Evolutionary conservation across 805 yeast genomes (phyloP).

Genomic region (Candida maesae): DNA sequence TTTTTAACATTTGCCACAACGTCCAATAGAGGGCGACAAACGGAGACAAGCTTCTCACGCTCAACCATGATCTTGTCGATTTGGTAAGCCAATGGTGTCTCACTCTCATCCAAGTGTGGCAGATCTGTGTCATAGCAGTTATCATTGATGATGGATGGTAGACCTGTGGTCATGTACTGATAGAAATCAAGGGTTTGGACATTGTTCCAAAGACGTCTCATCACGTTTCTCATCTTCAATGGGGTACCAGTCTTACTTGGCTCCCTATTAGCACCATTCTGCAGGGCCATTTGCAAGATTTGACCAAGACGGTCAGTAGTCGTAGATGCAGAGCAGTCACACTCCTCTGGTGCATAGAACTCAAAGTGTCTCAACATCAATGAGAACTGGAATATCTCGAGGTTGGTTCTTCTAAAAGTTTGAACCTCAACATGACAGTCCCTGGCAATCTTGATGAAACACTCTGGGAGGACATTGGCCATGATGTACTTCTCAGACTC

Average conservation of each 20-base stretch:
- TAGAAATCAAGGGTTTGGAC: slow-evolving; percentile 20
- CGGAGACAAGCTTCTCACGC: slow-evolving; percentile 12
- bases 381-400: slow-evolving; percentile 21
- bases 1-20: slow-evolving; percentile 18
- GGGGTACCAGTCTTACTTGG: slow-evolving; percentile 17
- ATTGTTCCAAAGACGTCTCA: slow-evolving; percentile 26
- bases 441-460: slow-evolving; percentile 8
- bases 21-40: slow-evolving; percentile 18
- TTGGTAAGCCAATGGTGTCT: slow-evolving; percentile 18
- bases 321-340: slow-evolving; percentile 22
- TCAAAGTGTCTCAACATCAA: slow-evolving; percentile 17
- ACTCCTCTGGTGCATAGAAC: slow-evolving; percentile 23
- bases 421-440: slow-evolving; percentile 17
- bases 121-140: slow-evolving; percentile 23
- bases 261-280: slow-evolving; percentile 23
- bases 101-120: slow-evolving; percentile 24
- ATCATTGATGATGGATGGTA: slow-evolving; percentile 22
- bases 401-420: slow-evolving; percentile 12
- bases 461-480: slow-evolving; percentile 16
- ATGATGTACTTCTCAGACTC: slow-evolving; percentile 18
- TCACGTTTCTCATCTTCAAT: slow-evolving; percentile 11
- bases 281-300: slow-evolving; percentile 21
- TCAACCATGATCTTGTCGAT: slow-evolving; percentile 18
- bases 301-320: slow-evolving; percentile 20
- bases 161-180: slow-evolving; percentile 21